Percentiles rank a stretch among this genome's conserved stretches.
phyloP scores from a whole-genome alignment of 257 asterid genomes.

The Scutellaria galericulata region DNA sequence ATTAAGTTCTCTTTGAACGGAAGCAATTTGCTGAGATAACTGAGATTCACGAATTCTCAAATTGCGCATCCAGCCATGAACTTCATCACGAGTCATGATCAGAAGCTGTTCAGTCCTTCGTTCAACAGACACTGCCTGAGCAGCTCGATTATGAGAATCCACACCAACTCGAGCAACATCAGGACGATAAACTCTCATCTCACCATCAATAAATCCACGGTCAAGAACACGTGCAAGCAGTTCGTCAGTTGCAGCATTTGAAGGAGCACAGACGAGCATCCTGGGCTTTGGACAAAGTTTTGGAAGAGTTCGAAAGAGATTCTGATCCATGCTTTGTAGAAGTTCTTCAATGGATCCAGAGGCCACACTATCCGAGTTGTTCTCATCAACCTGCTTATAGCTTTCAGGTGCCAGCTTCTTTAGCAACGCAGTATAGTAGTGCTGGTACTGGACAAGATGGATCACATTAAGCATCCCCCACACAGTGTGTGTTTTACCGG shows the following conservation, averaged over 20 bases:
- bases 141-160: slow-evolving; percentile 96
- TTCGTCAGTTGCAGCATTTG: slow-evolving; percentile 98
- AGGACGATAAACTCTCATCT: slow-evolving; percentile 96
- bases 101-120: slow-evolving; percentile 92
- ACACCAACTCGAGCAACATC: slow-evolving; percentile 98
- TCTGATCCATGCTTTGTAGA: slow-evolving; percentile 96
- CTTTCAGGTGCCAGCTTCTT: slow-evolving; percentile 99
- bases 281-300: slow-evolving; percentile 98
- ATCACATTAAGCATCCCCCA: slow-evolving; percentile 99
- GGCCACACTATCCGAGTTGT: slow-evolving; percentile 66
- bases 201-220: slow-evolving; percentile 98
- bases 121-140: slow-evolving; percentile 98
- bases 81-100: slow-evolving; percentile 77
- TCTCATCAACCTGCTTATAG: slow-evolving; percentile 83
- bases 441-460: slow-evolving; percentile 99
- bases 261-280: slow-evolving; percentile 99
- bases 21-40: slow-evolving; percentile 81
- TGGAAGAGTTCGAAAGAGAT: slow-evolving; percentile 92
- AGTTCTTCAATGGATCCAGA: slow-evolving; percentile 97
- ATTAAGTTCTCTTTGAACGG: slow-evolving; percentile 85
- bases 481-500: slow-evolving; percentile 97
- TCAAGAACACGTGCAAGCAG: slow-evolving; percentile 94
- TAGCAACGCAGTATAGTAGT: slow-evolving; percentile 89
- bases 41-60: slow-evolving; percentile 76
- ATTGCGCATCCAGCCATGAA: slow-evolving; percentile 86